Conservation (phyloP, 176 grass and related monocot species). For the Aegilops sharonensis region DNA sequence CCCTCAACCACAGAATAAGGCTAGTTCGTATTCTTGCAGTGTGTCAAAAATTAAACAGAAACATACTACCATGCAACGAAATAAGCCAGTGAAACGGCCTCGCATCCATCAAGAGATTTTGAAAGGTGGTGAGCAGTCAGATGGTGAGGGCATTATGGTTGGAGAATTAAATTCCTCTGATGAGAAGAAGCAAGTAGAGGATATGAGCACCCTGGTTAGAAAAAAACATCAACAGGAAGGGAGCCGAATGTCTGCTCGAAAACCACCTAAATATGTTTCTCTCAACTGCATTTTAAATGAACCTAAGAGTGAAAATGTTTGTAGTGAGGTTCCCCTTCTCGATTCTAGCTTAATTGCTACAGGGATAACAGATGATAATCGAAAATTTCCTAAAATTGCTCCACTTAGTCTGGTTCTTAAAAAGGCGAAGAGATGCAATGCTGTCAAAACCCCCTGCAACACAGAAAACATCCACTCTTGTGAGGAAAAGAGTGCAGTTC, state of each 20-base stretch:
- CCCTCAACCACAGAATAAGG: constrained; percentile 23
- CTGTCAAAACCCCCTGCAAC: constrained; percentile 32
- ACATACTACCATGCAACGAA: constrained; percentile 35
- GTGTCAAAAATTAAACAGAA: constrained; percentile 52
- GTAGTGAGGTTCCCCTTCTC: constrained; percentile 39
- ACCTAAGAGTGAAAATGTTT: constrained; percentile 44
- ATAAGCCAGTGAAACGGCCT: constrained; percentile 45
- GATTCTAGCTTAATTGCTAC: constrained; percentile 69
- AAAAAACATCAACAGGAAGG: constrained; percentile 26
- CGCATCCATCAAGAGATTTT: constrained; percentile 30
- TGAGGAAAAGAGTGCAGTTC: constrained; percentile 26
- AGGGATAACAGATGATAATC: constrained; percentile 54
- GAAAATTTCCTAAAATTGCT: constrained; percentile 86
- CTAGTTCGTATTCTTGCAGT: constrained; percentile 30
- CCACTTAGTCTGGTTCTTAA: constrained; percentile 72
- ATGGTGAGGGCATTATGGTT: constrained; percentile 20
- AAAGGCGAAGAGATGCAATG: constrained; percentile 57
- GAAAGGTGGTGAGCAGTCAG: constrained; percentile 30
- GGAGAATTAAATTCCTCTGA: constrained; percentile 31
- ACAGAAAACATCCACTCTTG: constrained; percentile 21
- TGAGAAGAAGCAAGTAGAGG: constrained; percentile 31
- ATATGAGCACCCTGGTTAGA: constrained; percentile 10
- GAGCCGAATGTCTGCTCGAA: constrained; percentile 45
- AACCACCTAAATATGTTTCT: constrained; percentile 83
- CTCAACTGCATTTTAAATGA: constrained; percentile 69